phyloP scores from a whole-genome alignment of 2,329 filamentous ascomycete genomes.

The Verticillium alfalfae region DNA sequence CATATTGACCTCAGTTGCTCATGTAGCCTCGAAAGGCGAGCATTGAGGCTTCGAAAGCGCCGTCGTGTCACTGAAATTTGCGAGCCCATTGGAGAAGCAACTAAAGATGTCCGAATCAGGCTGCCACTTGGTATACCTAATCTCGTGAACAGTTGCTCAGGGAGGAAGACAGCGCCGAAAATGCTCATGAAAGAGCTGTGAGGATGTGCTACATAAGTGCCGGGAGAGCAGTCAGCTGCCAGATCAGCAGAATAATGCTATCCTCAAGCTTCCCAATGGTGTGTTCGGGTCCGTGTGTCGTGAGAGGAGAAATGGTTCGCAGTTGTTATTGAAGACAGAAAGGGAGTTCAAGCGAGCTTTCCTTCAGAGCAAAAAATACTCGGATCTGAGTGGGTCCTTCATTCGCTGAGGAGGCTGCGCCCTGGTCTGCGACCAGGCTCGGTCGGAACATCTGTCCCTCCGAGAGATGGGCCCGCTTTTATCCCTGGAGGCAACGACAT shows the following conservation, averaged over 20 bases:
- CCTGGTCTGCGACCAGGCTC: background rate
- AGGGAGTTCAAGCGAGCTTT: background rate
- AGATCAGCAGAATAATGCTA: too few relatives aligned
- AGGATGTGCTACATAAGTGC: background rate
- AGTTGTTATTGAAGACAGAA: background rate
- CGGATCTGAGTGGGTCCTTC: background rate
- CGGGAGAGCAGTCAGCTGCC: background rate
- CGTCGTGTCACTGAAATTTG: slow-evolving; percentile 21
- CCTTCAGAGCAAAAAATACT: background rate
- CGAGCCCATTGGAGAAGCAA: background rate
- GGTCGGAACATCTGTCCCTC: background rate
- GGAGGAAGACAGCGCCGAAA: background rate
- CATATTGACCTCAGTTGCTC: slow-evolving; percentile 79
- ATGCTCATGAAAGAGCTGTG: background rate
- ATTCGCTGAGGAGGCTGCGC: background rate
- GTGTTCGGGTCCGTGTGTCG: background rate
- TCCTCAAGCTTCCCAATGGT: too few relatives aligned
- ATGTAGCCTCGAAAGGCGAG: slow-evolving; percentile 22
- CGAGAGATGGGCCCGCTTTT: background rate
- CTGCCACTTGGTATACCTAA: too few relatives aligned
- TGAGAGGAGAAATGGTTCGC: background rate
- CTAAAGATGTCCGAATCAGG: too few relatives aligned
- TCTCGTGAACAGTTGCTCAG: background rate
- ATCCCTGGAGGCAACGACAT: slow-evolving; percentile 13
- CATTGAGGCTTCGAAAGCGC: slow-evolving; percentile 85